Base-by-base conservation (phyloP, 2,329 filamentous ascomycete genomes). In the Rugonectria rugulosa region DNA sequence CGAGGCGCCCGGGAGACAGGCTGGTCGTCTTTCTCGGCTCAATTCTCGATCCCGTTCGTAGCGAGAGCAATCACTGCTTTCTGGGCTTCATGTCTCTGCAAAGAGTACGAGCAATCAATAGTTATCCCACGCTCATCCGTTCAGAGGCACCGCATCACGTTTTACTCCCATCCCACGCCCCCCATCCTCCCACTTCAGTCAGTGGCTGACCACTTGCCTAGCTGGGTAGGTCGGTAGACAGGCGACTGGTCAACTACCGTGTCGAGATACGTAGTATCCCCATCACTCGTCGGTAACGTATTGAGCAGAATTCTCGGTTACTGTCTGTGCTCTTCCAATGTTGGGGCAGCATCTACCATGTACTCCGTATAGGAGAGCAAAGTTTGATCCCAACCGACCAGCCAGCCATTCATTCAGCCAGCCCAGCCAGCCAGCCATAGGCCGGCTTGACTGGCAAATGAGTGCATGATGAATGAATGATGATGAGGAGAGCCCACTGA, bases 241-340 rank as follows among this genome's bases (percentile, higher is more conserved):
- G 23, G 19, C 17, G 42, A 27, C 42, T 44, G 38, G 27, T 31
- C 40, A 50, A 55, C 53, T 55, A 49, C 53, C 53, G 53, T 41
- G 37, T 40, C 27, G 40, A 24, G 15, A 29, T 29, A 11, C 15
- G 3, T 38, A 15, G n/a, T n/a, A n/a, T n/a, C n/a, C n/a, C n/a
- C n/a, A n/a, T n/a, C 31, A 5, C 15, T 6, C 43, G 32, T n/a
- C 4, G n/a, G 7, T 21, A 38, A 8, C 21, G 20, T n/a, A 24
- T 19, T 24, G 17, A 19, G 17, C 31, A 38, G 32, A 29, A 23
- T 19, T 23, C 45, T 48, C 12, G 26, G 23, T 34, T 27, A 5
- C 37, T 31, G 37, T 42, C 37, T 24, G 20, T 27, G 31, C 47
- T 42, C 24, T 7, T 7, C 15, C 31, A 12, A 9, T n/a, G 31